Evolutionary conservation across 805 yeast genomes (phyloP), one percentile per base, ranked within the genome.

Genomic region (Ogataea methanolica): DNA sequence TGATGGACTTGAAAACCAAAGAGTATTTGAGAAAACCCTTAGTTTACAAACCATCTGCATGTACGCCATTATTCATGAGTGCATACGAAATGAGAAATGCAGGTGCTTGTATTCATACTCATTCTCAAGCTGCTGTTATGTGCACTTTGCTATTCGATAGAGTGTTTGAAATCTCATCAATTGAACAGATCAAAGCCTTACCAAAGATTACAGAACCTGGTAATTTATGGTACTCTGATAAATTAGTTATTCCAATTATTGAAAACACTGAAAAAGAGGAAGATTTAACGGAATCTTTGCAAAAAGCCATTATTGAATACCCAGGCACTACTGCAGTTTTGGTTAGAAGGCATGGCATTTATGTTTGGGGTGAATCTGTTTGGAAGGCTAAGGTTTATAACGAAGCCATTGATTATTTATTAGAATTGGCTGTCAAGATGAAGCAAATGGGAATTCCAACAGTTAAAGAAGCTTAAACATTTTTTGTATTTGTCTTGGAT

Each of bases 61-160:
- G 97, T 61, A 88, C 96, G 0, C 97, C 97, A 11, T 68, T 91
- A 44, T 91, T 92, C 68, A 62, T 85, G 70, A 81, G 90, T 37
- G 79, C 89, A 53, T 82, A 83, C 66, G 53, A 54, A 21, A 61
- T 78, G 64, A 73, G 92, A 54, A 75, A 77, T 48, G 94, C 95
- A 1, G 96, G 95, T 8, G 96, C 97, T 2, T 88, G 96, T 63
- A 90, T 91, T 49, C 98, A 91, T 65, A 91, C 97, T 0, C 98
- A 91, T 63, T 90, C 97, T 0, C 92, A 84, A 59, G 79, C 79
- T 48, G 96, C 97, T 0, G 96, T 91, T 1, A 73, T 91, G 80
- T 80, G 81, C 26, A 80, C 96, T 0, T 64, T 88, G 54, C 63
- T 91, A 14, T 88, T 75, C 65, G 82, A 79, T 44, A 72, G 80